Evolutionary conservation across 2,329 filamentous ascomycete species (phyloP).

Genomic region (Phyllosticta ampelicida): DNA sequence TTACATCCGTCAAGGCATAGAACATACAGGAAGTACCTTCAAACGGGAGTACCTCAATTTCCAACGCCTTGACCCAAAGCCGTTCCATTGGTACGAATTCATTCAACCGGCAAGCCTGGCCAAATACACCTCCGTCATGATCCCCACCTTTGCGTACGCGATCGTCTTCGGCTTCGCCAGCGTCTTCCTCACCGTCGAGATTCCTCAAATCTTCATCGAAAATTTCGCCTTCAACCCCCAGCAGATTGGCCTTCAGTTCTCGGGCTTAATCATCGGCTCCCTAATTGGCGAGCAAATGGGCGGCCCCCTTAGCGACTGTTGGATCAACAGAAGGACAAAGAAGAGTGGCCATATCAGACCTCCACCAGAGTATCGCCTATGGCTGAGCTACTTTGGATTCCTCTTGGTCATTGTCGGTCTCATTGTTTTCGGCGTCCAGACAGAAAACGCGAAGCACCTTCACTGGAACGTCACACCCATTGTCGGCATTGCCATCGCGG

Average conservation of each 20-base stretch:
- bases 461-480: constrained; percentile 48
- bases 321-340: constrained; percentile 36
- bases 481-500: constrained; percentile 40
- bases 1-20: constrained; percentile 35
- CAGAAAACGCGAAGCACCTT: constrained; percentile 31
- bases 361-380: constrained; percentile 44
- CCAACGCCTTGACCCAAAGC: constrained; percentile 41
- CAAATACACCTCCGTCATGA: constrained; percentile 36
- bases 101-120: constrained; percentile 40
- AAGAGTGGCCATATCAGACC: constrained; percentile 21
- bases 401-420: constrained; percentile 41
- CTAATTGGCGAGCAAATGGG: constrained; percentile 49
- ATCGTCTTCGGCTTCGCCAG: constrained; percentile 48
- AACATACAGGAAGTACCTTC: constrained; percentile 29
- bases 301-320: constrained; percentile 43
- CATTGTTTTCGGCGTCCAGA: constrained; percentile 44
- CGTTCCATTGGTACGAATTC: constrained; percentile 41
- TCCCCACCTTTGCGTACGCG: constrained; percentile 43
- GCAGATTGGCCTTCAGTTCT: constrained; percentile 48
- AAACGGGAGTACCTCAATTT: constrained; percentile 33
- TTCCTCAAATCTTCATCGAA: constrained; percentile 46
- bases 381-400: constrained; percentile 46
- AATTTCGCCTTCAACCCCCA: constrained; percentile 48
- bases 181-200: constrained; percentile 47
- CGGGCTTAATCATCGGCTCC: constrained; percentile 46